Base-by-base conservation (phyloP, 2,329 filamentous ascomycete species). In the Colletotrichum incanum region DNA sequence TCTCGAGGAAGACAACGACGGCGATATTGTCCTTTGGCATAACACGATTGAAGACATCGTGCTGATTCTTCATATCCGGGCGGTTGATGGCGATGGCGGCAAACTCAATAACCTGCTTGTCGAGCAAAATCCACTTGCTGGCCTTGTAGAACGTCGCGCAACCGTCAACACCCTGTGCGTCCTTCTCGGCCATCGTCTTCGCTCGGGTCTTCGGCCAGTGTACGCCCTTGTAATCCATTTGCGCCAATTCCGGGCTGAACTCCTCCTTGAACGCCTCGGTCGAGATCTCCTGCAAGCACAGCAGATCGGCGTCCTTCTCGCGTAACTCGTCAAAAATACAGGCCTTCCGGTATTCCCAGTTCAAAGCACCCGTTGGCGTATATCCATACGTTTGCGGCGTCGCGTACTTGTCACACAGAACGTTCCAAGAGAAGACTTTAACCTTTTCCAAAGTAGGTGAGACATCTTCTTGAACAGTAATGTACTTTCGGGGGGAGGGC, bases 21-120 rank as follows among this genome's bases (percentile, higher is more conserved):
- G 93, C 96, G 81, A 99, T 98, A 80, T 98, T 96, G 86, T 99
- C 96, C 84, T 96, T 94, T 73, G 96, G 95, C 96, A 98, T 98
- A 73, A 99, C 93, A 37, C 96, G 93, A 81, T 99, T 99, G 88
- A 98, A 98, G 69, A 98, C 96, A 78, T 99, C 96, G 79, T 97
- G 94, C 78, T 97, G 94, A 68, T 95, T 94, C 84, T 98, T 98
- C 91, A 98, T 98, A 80, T 98, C 96, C 3, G 95, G 94, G 75
- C 96, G 89, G 80, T 97, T 96, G 82, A 99, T 98, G 75, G 96
- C 96, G 68, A 94, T 94, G 71, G 94, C 93, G 47, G 93, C 92
- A 80, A 98, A 98, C 82, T 98, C 95, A 78, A 99, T 93, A 74
- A 98, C 86, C 79, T 97, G 94, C 85, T 98, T 98, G 84, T 98